phyloP scores from a whole-genome alignment of 2,329 filamentous ascomycete species.

The Acarospora socialis region DNA sequence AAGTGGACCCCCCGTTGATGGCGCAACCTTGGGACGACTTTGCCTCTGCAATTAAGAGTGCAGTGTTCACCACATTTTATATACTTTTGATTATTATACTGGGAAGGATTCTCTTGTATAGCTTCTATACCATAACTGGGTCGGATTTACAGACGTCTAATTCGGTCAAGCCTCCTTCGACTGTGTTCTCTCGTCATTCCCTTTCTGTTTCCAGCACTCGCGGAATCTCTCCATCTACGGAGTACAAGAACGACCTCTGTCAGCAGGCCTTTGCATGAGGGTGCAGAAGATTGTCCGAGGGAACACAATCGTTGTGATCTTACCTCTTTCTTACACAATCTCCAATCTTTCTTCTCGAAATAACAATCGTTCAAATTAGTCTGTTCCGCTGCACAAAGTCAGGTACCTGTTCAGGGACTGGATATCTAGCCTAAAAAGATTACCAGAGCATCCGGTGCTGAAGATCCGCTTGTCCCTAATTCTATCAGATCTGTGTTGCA shows the following conservation, averaged over 20 bases:
- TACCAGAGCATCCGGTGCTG: slow-evolving; percentile 86
- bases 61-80: slow-evolving; percentile 1
- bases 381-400: slow-evolving; percentile 55
- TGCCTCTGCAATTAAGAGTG: neutral
- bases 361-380: slow-evolving; percentile 87
- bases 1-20: slow-evolving; percentile 12
- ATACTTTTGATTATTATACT: slow-evolving; percentile 7
- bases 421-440: neutral
- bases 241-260: slow-evolving; percentile 3
- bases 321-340: slow-evolving; percentile 76
- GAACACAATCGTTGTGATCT: slow-evolving; percentile 23
- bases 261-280: too few species aligned
- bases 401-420: slow-evolving; percentile 6
- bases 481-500: slow-evolving; percentile 16
- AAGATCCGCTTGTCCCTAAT: slow-evolving; percentile 92
- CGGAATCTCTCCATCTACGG: slow-evolving; percentile 79
- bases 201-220: slow-evolving; percentile 79
- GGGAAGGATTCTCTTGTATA: neutral
- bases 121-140: neutral
- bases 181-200: slow-evolving; percentile 70
- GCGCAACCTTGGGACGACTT: too few species aligned
- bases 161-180: slow-evolving; percentile 48
- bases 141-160: neutral
- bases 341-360: slow-evolving; percentile 92
- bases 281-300: slow-evolving; percentile 12